Base-by-base conservation (phyloP, 2,329 filamentous ascomycete genomes). In the Laburnicola sp. region DNA sequence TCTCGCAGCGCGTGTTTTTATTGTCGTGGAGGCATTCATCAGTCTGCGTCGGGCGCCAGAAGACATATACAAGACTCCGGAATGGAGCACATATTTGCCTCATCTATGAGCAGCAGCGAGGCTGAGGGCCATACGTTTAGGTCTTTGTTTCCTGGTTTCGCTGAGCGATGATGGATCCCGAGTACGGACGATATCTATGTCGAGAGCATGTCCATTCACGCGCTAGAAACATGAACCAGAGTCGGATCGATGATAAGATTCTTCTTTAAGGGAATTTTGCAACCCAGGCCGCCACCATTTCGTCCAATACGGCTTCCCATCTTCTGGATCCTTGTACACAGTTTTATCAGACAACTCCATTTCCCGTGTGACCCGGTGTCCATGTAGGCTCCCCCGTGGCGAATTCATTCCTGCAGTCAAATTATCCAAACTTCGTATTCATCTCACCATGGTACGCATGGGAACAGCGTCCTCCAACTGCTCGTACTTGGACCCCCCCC, bases 1-100 rank as follows among this genome's bases (percentile, higher is more conserved):
- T 40, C 37, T 66, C 30, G 45, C 63, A 4, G 57, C 64, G 1
- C 50, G 66, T 21, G 38, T 59, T 1, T 68, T 53, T 48, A 54
- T 70, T 16, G 58, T 70, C 5, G 54, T 66, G 10, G 67, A 68
- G 38, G 60, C 58, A 4, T 68, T 69, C 36, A 50, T 66, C 2
- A 60, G 59, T 50, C 36, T 70, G 4, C 44, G 67, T 7, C 40
- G 48, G 16, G 51, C 62, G 22, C 66, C 66, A 4, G 46, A 32
- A 6, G 53, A 36, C 7, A 48, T 60, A 6, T 70, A 65, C 45
- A 36, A 56, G 9, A 64, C 60, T 30, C 64, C 64, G 2, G 56
- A 62, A 34, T 70, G 65, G 63, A 59, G 56, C 26, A 38, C 59
- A 11, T 59, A 57, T 37, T 48, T 68, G n/a, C 67, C 65, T 41